phyloP scores from a whole-genome alignment of 2,329 filamentous ascomycete genomes.

The Graphium sp. region DNA sequence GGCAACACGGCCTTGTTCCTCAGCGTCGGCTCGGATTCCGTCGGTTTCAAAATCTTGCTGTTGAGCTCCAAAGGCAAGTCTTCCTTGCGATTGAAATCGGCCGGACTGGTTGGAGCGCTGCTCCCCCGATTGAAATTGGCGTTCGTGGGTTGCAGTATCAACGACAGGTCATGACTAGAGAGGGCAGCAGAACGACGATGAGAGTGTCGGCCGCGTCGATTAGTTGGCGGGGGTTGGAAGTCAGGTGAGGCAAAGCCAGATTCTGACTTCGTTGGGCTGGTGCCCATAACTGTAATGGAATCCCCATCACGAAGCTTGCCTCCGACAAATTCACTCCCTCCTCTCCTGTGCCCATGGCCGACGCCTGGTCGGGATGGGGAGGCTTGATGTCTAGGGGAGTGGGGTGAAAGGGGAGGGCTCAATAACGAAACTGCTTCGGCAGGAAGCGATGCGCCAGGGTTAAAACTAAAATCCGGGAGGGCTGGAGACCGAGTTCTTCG shows the following conservation, averaged over 20 bases:
- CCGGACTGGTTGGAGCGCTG: conserved; percentile 3
- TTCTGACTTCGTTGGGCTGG: conserved; percentile 51
- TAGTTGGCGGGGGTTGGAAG: conserved; percentile 30
- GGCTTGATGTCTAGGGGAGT: conserved; percentile 26
- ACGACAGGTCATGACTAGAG: conserved; percentile 65
- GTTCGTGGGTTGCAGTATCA: conserved; percentile 43
- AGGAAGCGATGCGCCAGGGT: background rate
- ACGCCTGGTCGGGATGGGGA: conserved; percentile 39
- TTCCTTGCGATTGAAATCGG: conserved; percentile 3
- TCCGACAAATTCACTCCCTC: conserved; percentile 76
- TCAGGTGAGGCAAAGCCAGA: conserved; percentile 39
- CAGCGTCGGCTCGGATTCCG: conserved; percentile 5
- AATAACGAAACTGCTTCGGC: background rate
- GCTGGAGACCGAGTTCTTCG: background rate
- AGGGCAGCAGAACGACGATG: conserved; percentile 73
- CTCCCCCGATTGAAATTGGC: conserved; percentile 1
- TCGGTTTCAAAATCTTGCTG: conserved; percentile 6
- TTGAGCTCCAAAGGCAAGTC: conserved; percentile 1
- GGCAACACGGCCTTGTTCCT: conserved; percentile 6
- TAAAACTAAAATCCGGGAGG: too few species aligned
- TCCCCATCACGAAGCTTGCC: conserved; percentile 45
- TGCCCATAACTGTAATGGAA: conserved; percentile 44
- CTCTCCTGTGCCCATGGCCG: conserved; percentile 62
- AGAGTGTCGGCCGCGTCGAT: conserved; percentile 48
- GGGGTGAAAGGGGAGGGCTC: conserved; percentile 32